A percentile compares a stretch with the other conserved stretches of the same genome.
These are phyloP conservation scores for Phytopythium vexans DNA, from an alignment of 352 stramenopile genomes.

Conservation along the genomic window DNA sequence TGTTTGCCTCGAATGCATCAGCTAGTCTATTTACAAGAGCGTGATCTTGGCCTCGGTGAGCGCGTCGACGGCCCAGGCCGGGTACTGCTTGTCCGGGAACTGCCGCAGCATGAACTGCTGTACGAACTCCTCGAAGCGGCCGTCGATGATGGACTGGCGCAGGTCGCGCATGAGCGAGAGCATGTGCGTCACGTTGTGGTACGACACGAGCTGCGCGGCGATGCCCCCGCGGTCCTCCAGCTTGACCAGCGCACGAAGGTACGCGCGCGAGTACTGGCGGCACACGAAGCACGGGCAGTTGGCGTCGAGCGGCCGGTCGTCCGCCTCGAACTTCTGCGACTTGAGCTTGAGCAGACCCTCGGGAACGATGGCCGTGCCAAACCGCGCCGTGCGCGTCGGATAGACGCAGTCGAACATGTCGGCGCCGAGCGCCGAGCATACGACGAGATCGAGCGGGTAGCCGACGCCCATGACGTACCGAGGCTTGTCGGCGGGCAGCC, in stretches of 20 bases:
- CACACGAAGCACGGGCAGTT: conserved; percentile 73
- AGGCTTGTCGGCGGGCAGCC: conserved; percentile 92
- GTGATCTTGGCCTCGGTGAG: conserved; percentile 57
- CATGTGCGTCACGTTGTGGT: conserved; percentile 87
- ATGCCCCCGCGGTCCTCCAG: conserved; percentile 59
- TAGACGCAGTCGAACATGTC: conserved; percentile 99
- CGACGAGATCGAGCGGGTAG: conserved; percentile 96
- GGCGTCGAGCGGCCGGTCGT: conserved; percentile 62
- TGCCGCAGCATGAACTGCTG: conserved; percentile 74
- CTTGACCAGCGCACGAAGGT: conserved; percentile 70
- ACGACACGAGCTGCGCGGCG: conserved; percentile 67
- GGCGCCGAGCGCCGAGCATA: conserved; percentile 95
- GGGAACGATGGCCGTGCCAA: conserved; percentile 91
- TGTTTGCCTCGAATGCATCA: neutral
- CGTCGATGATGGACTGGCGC: conserved; percentile 73
- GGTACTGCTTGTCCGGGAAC: conserved; percentile 52
- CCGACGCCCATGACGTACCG: conserved; percentile 98
- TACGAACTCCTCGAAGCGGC: conserved; percentile 68
- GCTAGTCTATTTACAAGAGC: conserved; percentile 11
- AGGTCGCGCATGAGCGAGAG: conserved; percentile 70
- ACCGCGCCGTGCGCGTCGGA: conserved; percentile 94
- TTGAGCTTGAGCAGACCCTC: conserved; percentile 76
- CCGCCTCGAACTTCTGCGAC: conserved; percentile 42
- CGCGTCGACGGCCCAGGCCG: conserved; percentile 67
- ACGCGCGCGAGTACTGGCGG: conserved; percentile 68